Percentiles rank a stretch among this genome's conserved stretches.
phyloP scores from a whole-genome alignment of 805 yeast genomes.

The Kodamaea hsintzibuensis region DNA sequence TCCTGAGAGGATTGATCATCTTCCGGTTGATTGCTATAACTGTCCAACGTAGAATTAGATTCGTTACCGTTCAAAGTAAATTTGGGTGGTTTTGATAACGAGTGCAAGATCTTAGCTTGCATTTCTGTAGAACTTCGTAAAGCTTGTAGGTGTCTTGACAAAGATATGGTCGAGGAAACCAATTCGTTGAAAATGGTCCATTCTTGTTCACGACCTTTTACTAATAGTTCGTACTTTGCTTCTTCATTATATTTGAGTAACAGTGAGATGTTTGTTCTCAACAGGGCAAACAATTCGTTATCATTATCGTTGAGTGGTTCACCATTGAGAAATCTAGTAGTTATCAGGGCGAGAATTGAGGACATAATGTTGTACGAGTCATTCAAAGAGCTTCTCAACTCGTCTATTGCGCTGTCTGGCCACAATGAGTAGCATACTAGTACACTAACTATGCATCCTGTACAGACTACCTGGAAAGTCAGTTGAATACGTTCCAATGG shows the following conservation, averaged over 20 bases:
- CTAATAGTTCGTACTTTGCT: constrained; percentile 58
- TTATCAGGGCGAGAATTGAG: constrained; percentile 43
- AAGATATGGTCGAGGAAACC: constrained; percentile 51
- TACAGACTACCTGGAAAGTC: constrained; percentile 55
- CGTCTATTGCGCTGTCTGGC: constrained; percentile 58
- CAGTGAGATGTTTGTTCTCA: constrained; percentile 41
- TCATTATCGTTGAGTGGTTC: constrained; percentile 45
- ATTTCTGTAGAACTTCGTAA: constrained; percentile 67
- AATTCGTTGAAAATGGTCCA: constrained; percentile 45
- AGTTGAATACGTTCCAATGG: constrained; percentile 56
- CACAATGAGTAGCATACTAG: constrained; percentile 60
- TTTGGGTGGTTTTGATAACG: neutral
- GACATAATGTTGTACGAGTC: constrained; percentile 56
- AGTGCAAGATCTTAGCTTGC: constrained; percentile 48
- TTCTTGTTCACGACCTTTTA: constrained; percentile 58
- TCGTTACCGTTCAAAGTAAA: constrained; percentile 31
- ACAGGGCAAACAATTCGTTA: constrained; percentile 31
- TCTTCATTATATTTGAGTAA: constrained; percentile 52
- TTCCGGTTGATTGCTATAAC: constrained; percentile 11
- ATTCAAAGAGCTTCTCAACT: constrained; percentile 48
- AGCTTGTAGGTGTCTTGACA: constrained; percentile 64
- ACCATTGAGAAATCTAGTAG: constrained; percentile 52
- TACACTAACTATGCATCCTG: constrained; percentile 64
- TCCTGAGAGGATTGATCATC: neutral
- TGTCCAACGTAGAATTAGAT: constrained; percentile 23